Conservation (phyloP, 2,329 filamentous ascomycete species). For the Simplicillium aogashimaense region DNA sequence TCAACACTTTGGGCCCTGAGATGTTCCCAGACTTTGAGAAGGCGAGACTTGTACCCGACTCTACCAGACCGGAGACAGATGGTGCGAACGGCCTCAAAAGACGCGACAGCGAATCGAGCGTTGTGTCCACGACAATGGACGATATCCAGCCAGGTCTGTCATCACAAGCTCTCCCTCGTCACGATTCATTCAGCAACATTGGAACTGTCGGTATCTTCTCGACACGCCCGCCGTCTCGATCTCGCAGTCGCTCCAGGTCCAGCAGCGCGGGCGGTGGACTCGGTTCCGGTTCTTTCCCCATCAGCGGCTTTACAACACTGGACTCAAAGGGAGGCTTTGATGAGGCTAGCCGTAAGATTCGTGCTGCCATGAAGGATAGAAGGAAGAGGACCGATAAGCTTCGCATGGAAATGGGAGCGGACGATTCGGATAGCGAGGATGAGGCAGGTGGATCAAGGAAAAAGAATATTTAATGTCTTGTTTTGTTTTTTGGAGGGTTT, state of each 20-base stretch:
- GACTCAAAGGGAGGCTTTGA: slow-evolving; percentile 65
- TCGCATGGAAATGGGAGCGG: slow-evolving; percentile 22
- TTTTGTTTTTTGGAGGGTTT: too few relatives aligned
- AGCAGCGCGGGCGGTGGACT: slow-evolving; percentile 57
- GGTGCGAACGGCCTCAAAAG: slow-evolving; percentile 19
- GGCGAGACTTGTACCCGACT: slow-evolving; percentile 56
- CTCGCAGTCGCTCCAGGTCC: slow-evolving; percentile 58
- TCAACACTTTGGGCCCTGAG: slow-evolving; percentile 91
- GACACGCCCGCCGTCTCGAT: slow-evolving; percentile 75
- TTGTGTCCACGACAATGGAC: slow-evolving; percentile 9
- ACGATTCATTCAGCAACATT: slow-evolving; percentile 90
- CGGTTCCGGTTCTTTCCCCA: slow-evolving; percentile 50
- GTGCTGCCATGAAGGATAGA: slow-evolving; percentile 66
- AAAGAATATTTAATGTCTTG: slow-evolving; percentile 22
- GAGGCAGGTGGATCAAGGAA: slow-evolving; percentile 31
- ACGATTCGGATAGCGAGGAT: slow-evolving; percentile 26
- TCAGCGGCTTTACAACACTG: slow-evolving; percentile 60
- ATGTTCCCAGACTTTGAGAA: slow-evolving; percentile 95
- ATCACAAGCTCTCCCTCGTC: slow-evolving; percentile 55
- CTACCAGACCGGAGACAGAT: slow-evolving; percentile 27
- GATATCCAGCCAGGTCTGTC: slow-evolving; percentile 29
- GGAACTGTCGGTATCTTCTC: slow-evolving; percentile 84
- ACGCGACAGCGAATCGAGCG: slow-evolving; percentile 40
- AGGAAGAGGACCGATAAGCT: slow-evolving; percentile 42
- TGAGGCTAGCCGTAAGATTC: slow-evolving; percentile 74